phyloP scores from a whole-genome alignment of 768 basidiomycete species.

The Tulasnella sp. region DNA sequence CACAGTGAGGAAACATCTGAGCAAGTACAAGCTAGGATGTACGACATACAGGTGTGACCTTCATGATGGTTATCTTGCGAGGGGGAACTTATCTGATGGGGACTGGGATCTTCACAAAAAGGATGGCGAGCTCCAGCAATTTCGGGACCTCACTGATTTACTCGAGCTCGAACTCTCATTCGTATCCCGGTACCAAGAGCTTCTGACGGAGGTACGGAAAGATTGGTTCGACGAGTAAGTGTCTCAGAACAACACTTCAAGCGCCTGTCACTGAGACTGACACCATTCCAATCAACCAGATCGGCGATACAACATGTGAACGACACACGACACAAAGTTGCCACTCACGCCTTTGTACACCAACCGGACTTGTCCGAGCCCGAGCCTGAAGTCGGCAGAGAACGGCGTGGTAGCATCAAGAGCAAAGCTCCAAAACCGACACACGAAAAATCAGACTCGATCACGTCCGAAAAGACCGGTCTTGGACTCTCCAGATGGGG shows the following conservation, averaged over 20 bases:
- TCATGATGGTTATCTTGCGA: neutral
- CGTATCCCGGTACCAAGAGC: slow-evolving; percentile 59
- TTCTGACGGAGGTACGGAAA: slow-evolving; percentile 54
- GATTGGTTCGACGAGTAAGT: slow-evolving; percentile 59
- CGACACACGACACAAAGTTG: slow-evolving; percentile 20
- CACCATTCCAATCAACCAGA: slow-evolving; percentile 23
- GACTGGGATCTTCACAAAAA: slow-evolving; percentile 32
- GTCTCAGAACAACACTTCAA: neutral
- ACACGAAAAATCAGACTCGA: neutral
- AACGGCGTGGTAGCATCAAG: neutral
- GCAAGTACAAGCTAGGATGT: slow-evolving; percentile 72
- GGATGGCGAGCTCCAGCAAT: slow-evolving; percentile 61
- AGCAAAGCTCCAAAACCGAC: neutral
- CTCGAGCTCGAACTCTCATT: slow-evolving; percentile 67
- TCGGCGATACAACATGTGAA: slow-evolving; percentile 26
- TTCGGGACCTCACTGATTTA: slow-evolving; percentile 57
- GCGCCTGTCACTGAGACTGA: slow-evolving; percentile 3
- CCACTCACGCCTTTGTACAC: slow-evolving; percentile 22
- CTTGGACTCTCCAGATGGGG: slow-evolving; percentile 14
- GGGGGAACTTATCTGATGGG: no score
- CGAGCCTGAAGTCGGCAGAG: neutral
- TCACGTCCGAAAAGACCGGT: neutral
- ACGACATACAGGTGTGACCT: slow-evolving; percentile 36
- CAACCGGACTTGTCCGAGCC: slow-evolving; percentile 24
- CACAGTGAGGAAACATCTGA: slow-evolving; percentile 75